Percentiles rank a stretch among this genome's conserved stretches.
Evolutionary conservation across 164 flowering plant species (phyloP).

Genomic region (Pachysandra terminalis): DNA sequence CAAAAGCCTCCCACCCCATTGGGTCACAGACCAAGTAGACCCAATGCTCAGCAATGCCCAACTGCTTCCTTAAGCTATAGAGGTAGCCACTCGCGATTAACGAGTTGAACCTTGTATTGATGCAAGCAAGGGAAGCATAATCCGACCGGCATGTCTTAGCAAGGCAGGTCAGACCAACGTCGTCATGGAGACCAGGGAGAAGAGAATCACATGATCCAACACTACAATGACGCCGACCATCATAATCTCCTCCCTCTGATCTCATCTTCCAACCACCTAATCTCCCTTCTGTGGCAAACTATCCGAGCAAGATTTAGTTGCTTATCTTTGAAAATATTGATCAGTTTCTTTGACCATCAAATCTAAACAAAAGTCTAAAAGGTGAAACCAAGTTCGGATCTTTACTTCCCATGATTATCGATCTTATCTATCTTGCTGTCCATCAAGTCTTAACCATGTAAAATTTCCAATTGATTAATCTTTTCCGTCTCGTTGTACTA

Average conservation of each 20-base stretch:
- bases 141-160: slow-evolving; percentile 44
- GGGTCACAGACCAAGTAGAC: slow-evolving; percentile 33
- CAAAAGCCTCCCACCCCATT: slow-evolving; percentile 41
- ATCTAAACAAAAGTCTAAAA: no score
- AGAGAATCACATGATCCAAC: slow-evolving; percentile 8
- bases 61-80: slow-evolving; percentile 24
- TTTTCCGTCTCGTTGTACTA: background rate
- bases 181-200: slow-evolving; percentile 31
- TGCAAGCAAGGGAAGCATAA: slow-evolving; percentile 35
- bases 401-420: background rate
- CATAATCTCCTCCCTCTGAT: background rate
- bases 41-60: slow-evolving; percentile 44
- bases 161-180: slow-evolving; percentile 41
- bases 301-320: background rate
- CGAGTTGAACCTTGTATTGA: slow-evolving; percentile 37
- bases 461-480: no score
- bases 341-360: background rate
- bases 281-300: background rate
- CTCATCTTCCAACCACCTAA: background rate
- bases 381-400: background rate
- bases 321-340: background rate
- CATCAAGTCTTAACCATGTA: no score
- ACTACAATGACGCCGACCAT: background rate
- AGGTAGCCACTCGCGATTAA: slow-evolving; percentile 26
- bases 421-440: no score